A percentile compares a stretch with the other conserved stretches of the same genome.
These are phyloP conservation scores for Blastobotrys illinoisensis DNA, from an alignment of 1,139 yeast genomes.

Conservation along the genomic window DNA sequence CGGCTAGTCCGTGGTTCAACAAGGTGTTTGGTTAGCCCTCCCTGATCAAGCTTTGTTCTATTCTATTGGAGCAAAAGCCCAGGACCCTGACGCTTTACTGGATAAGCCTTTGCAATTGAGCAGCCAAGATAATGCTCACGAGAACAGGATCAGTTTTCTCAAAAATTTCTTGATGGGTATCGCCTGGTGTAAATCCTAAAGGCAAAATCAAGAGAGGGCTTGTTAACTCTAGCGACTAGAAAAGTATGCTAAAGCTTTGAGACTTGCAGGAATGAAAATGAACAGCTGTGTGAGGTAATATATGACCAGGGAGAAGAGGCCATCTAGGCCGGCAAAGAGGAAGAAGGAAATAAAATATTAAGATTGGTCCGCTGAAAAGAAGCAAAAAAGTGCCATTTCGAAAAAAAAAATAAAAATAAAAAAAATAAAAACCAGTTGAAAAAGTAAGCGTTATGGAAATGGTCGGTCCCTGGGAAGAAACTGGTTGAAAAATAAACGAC, in stretches of 20 bases:
- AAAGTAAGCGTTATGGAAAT: not conserved
- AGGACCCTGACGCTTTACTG: not conserved
- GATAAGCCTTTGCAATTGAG: not conserved
- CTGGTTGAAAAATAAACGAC: not conserved
- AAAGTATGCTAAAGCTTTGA: not conserved
- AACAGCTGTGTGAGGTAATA: not conserved
- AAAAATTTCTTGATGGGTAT: not conserved
- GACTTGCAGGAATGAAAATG: not conserved
- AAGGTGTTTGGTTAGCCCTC: not conserved
- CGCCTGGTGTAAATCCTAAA: not conserved
- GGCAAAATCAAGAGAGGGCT: not conserved
- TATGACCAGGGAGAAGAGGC: not conserved
- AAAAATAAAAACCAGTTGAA: not conserved
- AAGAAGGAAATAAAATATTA: not conserved
- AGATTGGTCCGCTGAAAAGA: not conserved
- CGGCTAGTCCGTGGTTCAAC: not conserved
- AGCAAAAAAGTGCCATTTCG: not conserved
- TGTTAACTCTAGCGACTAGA: not conserved
- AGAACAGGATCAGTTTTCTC: not conserved
- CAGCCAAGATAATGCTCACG: not conserved
- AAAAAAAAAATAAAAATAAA: not conserved
- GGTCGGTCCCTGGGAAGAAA: not conserved
- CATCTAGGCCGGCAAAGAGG: not conserved
- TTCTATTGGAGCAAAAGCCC: not conserved
- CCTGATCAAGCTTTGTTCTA: not conserved